These are phyloP conservation scores for Trichoderma asperelloides DNA, from an alignment of 495 filamentous ascomycete species.

Conservation along the genomic window DNA sequence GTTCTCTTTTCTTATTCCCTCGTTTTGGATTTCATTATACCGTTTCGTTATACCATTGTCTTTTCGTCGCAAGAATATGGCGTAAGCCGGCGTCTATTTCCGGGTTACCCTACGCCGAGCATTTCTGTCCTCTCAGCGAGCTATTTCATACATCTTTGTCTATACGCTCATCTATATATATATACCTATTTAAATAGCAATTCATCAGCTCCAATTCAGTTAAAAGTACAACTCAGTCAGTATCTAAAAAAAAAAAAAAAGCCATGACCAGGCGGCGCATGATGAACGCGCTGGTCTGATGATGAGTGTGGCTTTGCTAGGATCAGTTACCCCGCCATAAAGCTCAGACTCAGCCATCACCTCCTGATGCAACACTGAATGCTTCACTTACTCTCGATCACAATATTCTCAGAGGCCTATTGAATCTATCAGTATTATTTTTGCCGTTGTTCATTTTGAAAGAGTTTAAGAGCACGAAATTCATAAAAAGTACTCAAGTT, in stretches of 20 bases:
- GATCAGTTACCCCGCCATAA: background rate
- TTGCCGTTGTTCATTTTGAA: too few relatives aligned
- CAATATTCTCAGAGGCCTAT: too few relatives aligned
- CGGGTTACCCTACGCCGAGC: background rate
- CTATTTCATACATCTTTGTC: too few relatives aligned
- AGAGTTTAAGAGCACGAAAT: too few relatives aligned
- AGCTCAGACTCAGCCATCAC: background rate
- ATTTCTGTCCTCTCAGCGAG: background rate
- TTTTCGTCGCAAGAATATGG: background rate
- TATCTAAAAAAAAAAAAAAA: background rate
- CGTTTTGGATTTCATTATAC: background rate
- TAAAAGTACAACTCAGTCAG: too few relatives aligned
- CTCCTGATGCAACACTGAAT: background rate
- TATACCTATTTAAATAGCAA: too few relatives aligned
- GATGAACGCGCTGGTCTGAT: background rate
- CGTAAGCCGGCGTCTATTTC: background rate
- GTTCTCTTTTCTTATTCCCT: background rate
- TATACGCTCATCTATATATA: too few relatives aligned
- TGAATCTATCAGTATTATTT: too few relatives aligned
- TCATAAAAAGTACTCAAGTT: too few relatives aligned
- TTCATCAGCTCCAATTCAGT: too few relatives aligned
- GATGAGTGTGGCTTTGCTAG: constrained; percentile 6
- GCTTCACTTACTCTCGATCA: too few relatives aligned
- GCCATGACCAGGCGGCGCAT: background rate
- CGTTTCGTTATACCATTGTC: background rate